Evolutionary conservation across 352 stramenopile genomes (phyloP), one percentile per base, ranked within the genome.

Genomic region (Lagenidium giganteum): DNA sequence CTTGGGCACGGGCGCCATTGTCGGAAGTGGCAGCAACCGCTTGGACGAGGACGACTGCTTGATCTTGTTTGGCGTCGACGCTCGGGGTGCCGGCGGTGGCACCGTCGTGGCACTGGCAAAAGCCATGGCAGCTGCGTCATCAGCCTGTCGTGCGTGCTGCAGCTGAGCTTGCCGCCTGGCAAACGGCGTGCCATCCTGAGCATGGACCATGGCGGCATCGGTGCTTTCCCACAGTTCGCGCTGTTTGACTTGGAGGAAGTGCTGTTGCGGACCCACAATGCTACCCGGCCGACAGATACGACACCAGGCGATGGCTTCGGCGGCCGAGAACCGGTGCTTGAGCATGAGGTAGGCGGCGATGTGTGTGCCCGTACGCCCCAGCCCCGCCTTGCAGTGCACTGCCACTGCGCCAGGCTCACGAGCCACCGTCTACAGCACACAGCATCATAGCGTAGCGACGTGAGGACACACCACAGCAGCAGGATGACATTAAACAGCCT

Each of bases 351-450:
- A 98, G 12, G 87, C 90, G 7, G 87, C 95, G 32, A 98, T 98
- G 46, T 86, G 92, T 3, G 94, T 98, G 23, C 96, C 96, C 1
- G 96, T 98, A 24, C 96, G 72, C 9, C 95, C 96, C 5, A 99
- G 65, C 8, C 96, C 96, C 14, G 95, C 95, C 65, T 98, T 98
- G 72, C 96, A 99, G 61, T 99, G 95, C n/a, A 98, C 92, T 0
- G 94, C 96, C 32, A 99, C 77, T 17, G 86, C 91, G 18, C 89
- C 83, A 0, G 43, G 47, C 32, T 86, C 70, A 4, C 61, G 68
- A 22, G 89, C 65, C 26, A 70, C 79, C 5, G 66, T 58, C 56
- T 84, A 41, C 2, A 54, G 8, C 16, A 41, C 17, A 35, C 26
- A 48, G 21, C 36, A 39, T n/a, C 18, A 30, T n/a, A 5, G 12